These are phyloP conservation scores for Fraxinus americana DNA, from an alignment of 257 asterid genomes.

Conservation along the genomic window DNA sequence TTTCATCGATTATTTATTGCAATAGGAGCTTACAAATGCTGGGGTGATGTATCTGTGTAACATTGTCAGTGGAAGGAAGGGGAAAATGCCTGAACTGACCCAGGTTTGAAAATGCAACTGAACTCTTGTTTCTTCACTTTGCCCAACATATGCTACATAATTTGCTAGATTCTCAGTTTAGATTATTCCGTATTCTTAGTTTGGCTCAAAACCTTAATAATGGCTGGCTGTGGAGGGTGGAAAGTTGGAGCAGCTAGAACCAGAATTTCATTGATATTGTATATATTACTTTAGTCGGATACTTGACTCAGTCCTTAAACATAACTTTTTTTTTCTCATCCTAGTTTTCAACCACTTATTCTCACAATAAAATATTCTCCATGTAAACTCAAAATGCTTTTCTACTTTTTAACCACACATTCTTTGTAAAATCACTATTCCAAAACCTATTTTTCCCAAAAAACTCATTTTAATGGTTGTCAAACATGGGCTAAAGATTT, in stretches of 20 bases:
- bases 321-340: no score
- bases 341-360: no score
- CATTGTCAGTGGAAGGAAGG: slow-evolving; percentile 55
- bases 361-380: no score
- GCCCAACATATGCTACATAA: background rate
- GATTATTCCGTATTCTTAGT: background rate
- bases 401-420: no score
- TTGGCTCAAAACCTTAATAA: background rate
- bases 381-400: no score
- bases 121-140: slow-evolving; percentile 13
- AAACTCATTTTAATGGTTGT: no score
- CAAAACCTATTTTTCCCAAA: no score
- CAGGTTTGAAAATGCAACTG: slow-evolving; percentile 48
- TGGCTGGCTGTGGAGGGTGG: background rate
- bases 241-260: slow-evolving; percentile 3
- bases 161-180: background rate
- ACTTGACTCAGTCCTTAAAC: background rate
- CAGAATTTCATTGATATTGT: background rate
- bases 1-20: slow-evolving; percentile 16
- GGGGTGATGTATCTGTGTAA: slow-evolving; percentile 77
- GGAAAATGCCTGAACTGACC: slow-evolving; percentile 59
- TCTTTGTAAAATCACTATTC: no score
- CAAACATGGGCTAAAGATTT: background rate
- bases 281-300: background rate
- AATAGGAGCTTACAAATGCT: slow-evolving; percentile 68